These are phyloP conservation scores for Aurinia saxatilis DNA, from an alignment of 345 rosid genomes.

Conservation along the genomic window DNA sequence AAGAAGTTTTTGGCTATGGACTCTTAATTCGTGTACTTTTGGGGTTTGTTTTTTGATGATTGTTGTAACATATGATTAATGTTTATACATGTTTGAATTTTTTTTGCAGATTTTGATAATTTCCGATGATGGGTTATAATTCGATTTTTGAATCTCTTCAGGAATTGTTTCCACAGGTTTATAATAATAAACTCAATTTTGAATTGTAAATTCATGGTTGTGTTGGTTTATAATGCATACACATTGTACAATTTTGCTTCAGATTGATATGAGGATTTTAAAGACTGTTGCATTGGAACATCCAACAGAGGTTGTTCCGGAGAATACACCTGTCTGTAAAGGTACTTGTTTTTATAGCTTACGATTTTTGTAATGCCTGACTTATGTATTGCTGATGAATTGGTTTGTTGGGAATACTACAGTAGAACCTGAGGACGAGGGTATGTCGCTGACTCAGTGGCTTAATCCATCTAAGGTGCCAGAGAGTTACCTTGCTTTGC, in stretches of 20 bases:
- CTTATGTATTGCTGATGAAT: not conserved
- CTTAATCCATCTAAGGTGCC: constrained; percentile 26
- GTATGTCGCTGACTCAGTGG: constrained; percentile 20
- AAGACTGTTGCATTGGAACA: constrained; percentile 77
- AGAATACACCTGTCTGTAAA: constrained; percentile 13
- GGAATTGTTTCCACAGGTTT: constrained; percentile 74
- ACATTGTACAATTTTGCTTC: not conserved
- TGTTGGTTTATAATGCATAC: not conserved
- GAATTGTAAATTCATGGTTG: not conserved
- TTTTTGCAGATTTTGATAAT: not conserved
- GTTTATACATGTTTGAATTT: too few species aligned
- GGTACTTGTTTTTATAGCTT: constrained; percentile 24
- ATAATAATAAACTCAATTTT: not conserved
- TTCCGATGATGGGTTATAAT: constrained; percentile 39
- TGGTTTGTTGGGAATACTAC: constrained; percentile 17
- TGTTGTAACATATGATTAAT: not conserved
- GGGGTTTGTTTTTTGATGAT: too few species aligned
- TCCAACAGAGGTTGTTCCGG: too few species aligned
- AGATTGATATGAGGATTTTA: constrained; percentile 63
- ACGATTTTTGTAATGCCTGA: not conserved
- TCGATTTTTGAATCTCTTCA: constrained; percentile 41
- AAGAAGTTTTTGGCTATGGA: too few species aligned
- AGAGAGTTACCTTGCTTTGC: constrained; percentile 21
- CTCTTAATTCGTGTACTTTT: too few species aligned
- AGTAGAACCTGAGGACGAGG: constrained; percentile 13